phyloP scores from a whole-genome alignment of 805 yeast genomes.

The Zygosaccharomyces bailii region DNA sequence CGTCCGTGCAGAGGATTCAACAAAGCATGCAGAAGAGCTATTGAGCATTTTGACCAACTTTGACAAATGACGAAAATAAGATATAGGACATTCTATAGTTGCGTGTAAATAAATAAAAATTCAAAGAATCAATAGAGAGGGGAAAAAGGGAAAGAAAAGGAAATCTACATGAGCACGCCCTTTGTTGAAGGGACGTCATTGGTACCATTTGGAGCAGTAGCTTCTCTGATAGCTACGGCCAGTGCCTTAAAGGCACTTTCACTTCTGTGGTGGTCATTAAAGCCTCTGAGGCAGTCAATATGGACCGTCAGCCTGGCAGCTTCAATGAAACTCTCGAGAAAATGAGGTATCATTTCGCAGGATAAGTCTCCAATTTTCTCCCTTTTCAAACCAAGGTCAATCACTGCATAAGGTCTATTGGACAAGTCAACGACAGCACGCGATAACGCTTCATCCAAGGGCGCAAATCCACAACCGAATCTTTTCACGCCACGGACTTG shows the following conservation, averaged over 20 bases:
- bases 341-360: conserved; percentile 98
- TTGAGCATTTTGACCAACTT: conserved; percentile 20
- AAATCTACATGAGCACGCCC: conserved; percentile 71
- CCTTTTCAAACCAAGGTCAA: conserved; percentile 84
- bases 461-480: conserved; percentile 92
- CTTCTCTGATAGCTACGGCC: conserved; percentile 88
- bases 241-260: conserved; percentile 96
- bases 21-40: conserved; percentile 20
- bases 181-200: conserved; percentile 94
- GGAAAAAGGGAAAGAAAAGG: neutral
- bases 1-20: conserved; percentile 17
- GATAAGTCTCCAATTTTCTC: conserved; percentile 91
- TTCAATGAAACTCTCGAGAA: conserved; percentile 88
- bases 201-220: conserved; percentile 76
- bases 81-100: conserved; percentile 9
- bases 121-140: neutral
- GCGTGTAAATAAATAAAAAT: conserved; percentile 14
- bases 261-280: conserved; percentile 93
- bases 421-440: conserved; percentile 96
- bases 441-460: conserved; percentile 91
- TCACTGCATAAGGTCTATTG: conserved; percentile 86
- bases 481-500: conserved; percentile 86
- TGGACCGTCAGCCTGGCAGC: conserved; percentile 89
- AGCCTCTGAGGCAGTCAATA: conserved; percentile 90
- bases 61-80: conserved; percentile 12